Conservation (phyloP, 164 flowering plant genomes). For the Stephania yunnanensis region DNA sequence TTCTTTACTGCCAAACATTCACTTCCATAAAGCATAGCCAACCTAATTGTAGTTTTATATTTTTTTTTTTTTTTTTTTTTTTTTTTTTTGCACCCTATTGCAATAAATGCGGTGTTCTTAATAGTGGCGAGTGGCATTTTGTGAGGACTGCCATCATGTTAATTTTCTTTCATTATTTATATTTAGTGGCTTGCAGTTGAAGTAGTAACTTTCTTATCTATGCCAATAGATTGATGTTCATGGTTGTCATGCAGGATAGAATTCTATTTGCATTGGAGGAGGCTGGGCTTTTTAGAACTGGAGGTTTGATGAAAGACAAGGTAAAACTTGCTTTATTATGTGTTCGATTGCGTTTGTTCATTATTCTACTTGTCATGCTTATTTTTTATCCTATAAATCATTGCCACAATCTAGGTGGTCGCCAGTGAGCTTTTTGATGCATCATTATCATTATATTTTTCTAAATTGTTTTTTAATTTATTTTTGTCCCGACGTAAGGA, state of each 20-base stretch:
- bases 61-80: no score
- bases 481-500: not conserved
- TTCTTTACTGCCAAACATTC: no score
- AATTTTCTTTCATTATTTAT: no score
- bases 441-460: not conserved
- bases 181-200: not conserved
- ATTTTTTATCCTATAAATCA: not conserved
- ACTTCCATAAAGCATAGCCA: no score
- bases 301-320: constrained; percentile 31
- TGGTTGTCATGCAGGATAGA: constrained; percentile 19
- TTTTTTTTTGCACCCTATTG: no score
- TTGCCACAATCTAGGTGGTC: not conserved
- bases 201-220: not conserved
- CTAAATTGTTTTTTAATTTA: not conserved
- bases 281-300: constrained; percentile 28
- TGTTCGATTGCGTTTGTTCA: not conserved
- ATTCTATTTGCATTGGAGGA: constrained; percentile 28
- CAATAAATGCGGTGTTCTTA: no score
- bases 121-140: no score
- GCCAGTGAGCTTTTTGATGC: not conserved
- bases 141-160: no score
- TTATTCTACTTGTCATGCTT: not conserved
- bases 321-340: constrained; percentile 14
- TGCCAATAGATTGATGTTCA: not conserved
- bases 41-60: no score